phyloP scores from a whole-genome alignment of 2,329 filamentous ascomycete genomes.

The Fusarium torulosum region DNA sequence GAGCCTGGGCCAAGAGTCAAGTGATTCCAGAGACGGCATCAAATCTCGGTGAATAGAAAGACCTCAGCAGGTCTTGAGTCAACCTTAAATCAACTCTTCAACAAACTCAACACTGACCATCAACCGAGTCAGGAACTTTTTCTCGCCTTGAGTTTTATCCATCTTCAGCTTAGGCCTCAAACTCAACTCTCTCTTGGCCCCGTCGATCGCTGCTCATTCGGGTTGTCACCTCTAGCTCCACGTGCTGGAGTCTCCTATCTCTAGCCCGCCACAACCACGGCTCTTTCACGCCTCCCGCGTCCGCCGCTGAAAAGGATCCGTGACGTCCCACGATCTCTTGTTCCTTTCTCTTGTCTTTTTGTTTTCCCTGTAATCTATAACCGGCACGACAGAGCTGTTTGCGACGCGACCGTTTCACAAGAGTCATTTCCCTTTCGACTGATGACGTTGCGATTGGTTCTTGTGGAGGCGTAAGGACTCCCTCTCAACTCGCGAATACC shows the following conservation, averaged over 20 bases:
- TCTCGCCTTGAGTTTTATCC: slow-evolving; percentile 1
- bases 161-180: slow-evolving; percentile 10
- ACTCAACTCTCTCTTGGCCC: slow-evolving; percentile 12
- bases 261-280: slow-evolving; percentile 38
- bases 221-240: slow-evolving; percentile 44
- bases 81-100: background rate
- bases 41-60: slow-evolving; percentile 3
- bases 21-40: slow-evolving; percentile 26
- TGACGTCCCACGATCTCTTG: slow-evolving; percentile 41
- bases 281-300: slow-evolving; percentile 36
- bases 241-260: slow-evolving; percentile 47
- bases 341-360: background rate
- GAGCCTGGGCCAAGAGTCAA: slow-evolving; percentile 23
- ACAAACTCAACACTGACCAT: background rate
- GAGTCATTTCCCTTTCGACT: slow-evolving; percentile 27
- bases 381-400: slow-evolving; percentile 21
- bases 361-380: slow-evolving; percentile 10
- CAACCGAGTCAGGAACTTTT: slow-evolving; percentile 15
- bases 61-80: slow-evolving; percentile 1
- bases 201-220: slow-evolving; percentile 46
- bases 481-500: slow-evolving; percentile 33
- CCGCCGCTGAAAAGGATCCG: slow-evolving; percentile 23
- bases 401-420: slow-evolving; percentile 21
- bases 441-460: slow-evolving; percentile 48
- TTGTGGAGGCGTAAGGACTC: slow-evolving; percentile 37